phyloP scores from a whole-genome alignment of 345 rosid species.

The Carallia pectinifolia region DNA sequence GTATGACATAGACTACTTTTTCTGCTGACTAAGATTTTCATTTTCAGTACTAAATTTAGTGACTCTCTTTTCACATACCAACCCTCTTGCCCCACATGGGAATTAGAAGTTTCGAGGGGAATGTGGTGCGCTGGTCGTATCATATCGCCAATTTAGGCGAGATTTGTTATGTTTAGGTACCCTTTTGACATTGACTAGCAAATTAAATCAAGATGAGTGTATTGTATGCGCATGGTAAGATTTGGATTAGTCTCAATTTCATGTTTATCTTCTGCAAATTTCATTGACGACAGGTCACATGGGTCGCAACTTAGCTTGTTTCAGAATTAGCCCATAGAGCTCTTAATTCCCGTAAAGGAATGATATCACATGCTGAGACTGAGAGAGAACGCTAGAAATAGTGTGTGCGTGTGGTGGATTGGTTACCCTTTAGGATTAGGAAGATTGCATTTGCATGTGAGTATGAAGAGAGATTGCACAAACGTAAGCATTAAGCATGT shows the following conservation, averaged over 20 bases:
- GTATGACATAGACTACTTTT: too few species aligned
- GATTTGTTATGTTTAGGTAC: constrained; percentile 2
- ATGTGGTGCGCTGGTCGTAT: neutral
- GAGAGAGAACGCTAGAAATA: neutral
- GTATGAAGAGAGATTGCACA: constrained; percentile 12
- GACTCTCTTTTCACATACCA: neutral
- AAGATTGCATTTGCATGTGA: constrained; percentile 12
- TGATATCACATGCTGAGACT: constrained; percentile 10
- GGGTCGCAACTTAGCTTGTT: neutral
- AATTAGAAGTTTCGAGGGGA: neutral
- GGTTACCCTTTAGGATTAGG: neutral
- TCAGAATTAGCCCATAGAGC: too few species aligned
- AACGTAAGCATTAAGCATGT: constrained; percentile 16
- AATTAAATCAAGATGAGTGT: too few species aligned
- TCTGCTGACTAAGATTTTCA: neutral
- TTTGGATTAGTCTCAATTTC: neutral
- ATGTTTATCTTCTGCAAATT: neutral
- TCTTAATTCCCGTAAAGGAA: neutral
- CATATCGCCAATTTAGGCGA: constrained; percentile 16
- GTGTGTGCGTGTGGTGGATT: neutral
- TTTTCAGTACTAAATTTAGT: neutral
- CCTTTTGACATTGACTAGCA: too few species aligned
- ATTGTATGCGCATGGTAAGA: neutral
- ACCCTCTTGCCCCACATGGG: neutral
- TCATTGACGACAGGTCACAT: neutral